Conservation (phyloP, 75 land plant genomes). For the Chamaecyparis obtusa region DNA sequence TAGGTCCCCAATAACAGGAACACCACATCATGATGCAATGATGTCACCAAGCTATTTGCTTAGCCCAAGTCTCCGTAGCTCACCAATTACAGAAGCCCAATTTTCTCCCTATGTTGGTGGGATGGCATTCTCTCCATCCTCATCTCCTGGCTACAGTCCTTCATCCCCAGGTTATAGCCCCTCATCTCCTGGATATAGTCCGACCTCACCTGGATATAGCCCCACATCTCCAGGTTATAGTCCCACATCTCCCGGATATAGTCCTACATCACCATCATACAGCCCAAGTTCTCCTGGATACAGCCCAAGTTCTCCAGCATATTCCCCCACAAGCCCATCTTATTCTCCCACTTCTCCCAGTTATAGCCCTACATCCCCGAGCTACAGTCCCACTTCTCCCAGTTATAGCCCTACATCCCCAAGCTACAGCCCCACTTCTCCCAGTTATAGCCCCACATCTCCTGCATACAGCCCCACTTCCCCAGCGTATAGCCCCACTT, state of each 20-base stretch:
- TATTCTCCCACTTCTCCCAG: slow-evolving; percentile 72
- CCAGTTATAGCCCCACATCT: slow-evolving; percentile 81
- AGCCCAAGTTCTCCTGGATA: slow-evolving; percentile 51
- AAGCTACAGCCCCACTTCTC: slow-evolving; percentile 80
- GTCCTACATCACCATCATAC: slow-evolving; percentile 61
- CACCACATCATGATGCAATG: slow-evolving; percentile 88
- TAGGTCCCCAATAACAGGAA: slow-evolving; percentile 70
- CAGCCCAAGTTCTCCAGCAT: slow-evolving; percentile 38
- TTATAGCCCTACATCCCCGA: slow-evolving; percentile 64
- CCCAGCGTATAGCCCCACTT: slow-evolving; percentile 64
- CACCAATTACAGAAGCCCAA: slow-evolving; percentile 82
- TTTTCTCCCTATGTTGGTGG: slow-evolving; percentile 96
- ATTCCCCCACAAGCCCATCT: slow-evolving; percentile 58
- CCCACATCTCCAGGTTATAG: slow-evolving; percentile 91
- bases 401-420: slow-evolving; percentile 85
- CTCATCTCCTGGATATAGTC: slow-evolving; percentile 81
- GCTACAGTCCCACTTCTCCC: slow-evolving; percentile 75
- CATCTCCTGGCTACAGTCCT: slow-evolving; percentile 48
- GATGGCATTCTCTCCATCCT: slow-evolving; percentile 85
- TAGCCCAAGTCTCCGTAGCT: slow-evolving; percentile 70
- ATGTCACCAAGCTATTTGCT: slow-evolving; percentile 76
- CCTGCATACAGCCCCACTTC: slow-evolving; percentile 69
- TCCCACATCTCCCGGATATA: slow-evolving; percentile 28
- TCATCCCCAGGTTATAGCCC: slow-evolving; percentile 62
- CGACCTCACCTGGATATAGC: slow-evolving; percentile 86